Base-by-base conservation (phyloP, 1,284 basidiomycete genomes). In the Marasmius oreades region DNA sequence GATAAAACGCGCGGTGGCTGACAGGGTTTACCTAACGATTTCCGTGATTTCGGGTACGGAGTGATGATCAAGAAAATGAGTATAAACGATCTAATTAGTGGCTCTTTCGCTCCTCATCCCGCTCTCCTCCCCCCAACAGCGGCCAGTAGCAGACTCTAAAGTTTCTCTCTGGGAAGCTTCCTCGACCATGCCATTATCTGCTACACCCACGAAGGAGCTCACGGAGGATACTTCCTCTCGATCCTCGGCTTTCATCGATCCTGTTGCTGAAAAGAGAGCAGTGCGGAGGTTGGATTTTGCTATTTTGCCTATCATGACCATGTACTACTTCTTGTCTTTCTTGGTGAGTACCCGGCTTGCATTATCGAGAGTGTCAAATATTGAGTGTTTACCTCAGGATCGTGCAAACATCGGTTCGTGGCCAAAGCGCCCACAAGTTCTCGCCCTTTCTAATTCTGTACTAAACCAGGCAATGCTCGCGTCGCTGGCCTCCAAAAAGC, bases 401-500 rank as follows among this genome's bases (percentile, higher is more conserved):
- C 68, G 69, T 46, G 63, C 69, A 22, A 72, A 72, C 55, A 71
- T 72, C 33, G 70, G 70, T 69, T 58, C 31, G 58, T 33, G 10
- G 4, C 28, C 28, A 39, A 23, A 42, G n/a, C 14, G 18, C 1
- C 22, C 34, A 33, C 23, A 22, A 43, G 16, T 22, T 36, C 18
- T 42, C 16, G 16, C 20, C 33, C 5, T 37, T 26, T 23, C 57
- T 45, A 37, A 60, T 37, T 64, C 66, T 20, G 69, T 67, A 39
- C 34, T 34, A 77, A 76, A 46, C 65, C 75, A 45, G 76, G 78
- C 6, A 85, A 85, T 63, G 84, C 84, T 12, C 71, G 79, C 1
- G 71, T 84, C 3, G 83, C 82, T 10, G 82, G 83, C 10, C 66
- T 85, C 34, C 78, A 82, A 63, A 73, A 69, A 39, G 74, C 74